These are phyloP conservation scores for Saitozyma sp. DNA, from an alignment of 768 basidiomycete genomes.

Conservation along the genomic window DNA sequence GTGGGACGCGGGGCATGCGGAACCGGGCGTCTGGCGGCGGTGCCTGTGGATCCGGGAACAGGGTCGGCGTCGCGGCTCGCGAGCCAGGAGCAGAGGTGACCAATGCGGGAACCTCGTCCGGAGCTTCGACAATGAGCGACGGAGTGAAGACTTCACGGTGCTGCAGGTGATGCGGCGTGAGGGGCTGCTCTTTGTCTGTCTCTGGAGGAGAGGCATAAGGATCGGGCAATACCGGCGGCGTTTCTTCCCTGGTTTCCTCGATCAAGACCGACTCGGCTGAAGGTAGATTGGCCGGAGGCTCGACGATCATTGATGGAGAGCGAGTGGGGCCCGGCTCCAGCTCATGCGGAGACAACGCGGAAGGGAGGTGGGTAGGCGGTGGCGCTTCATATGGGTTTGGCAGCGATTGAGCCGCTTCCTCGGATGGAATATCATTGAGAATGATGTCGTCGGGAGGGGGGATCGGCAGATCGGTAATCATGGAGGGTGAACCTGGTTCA, in stretches of 20 bases:
- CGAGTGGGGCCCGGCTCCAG: background rate
- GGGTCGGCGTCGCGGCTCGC: background rate
- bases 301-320: constrained; percentile 20
- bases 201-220: constrained; percentile 28
- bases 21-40: constrained; percentile 5
- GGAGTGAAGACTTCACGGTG: background rate
- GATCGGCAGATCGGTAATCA: too few relatives aligned
- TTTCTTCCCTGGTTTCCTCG: constrained; percentile 9
- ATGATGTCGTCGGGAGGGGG: too few relatives aligned
- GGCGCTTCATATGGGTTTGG: constrained; percentile 18
- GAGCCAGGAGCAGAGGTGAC: constrained; percentile 1
- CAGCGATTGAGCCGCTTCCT: background rate
- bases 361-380: constrained; percentile 7
- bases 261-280: constrained; percentile 13
- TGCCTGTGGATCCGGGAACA: constrained; percentile 4
- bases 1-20: background rate
- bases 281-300: constrained; percentile 4
- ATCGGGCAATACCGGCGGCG: constrained; percentile 24
- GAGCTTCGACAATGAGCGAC: constrained; percentile 21
- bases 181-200: constrained; percentile 13
- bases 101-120: background rate
- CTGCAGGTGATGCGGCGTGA: constrained; percentile 15
- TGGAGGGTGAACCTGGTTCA: too few relatives aligned
- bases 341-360: constrained; percentile 11
- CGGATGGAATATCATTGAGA: too few relatives aligned